Evolutionary conservation across 2,329 filamentous ascomycete genomes (phyloP).

Genomic region (Sordariomycetes sp.): DNA sequence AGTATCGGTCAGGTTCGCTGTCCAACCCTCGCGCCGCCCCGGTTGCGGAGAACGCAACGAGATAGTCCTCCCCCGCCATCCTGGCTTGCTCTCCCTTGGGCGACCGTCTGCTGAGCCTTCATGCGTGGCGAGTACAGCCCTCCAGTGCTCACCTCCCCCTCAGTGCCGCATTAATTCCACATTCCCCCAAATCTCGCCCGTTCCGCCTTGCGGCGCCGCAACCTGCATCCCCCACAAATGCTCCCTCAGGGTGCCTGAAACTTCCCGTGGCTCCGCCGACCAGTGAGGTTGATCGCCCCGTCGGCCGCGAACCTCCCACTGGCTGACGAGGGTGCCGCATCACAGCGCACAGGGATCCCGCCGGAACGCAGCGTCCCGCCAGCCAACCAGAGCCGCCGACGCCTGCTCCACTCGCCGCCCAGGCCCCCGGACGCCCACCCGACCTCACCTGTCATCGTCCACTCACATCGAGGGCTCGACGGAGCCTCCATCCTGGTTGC

Average conservation of each 20-base stretch:
- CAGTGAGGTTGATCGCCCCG: background rate
- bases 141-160: background rate
- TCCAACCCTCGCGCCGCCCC: background rate
- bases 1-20: background rate
- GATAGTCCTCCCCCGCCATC: background rate
- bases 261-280: background rate
- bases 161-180: background rate
- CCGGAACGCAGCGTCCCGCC: background rate
- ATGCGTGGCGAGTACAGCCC: background rate
- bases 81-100: background rate
- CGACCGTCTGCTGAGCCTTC: background rate
- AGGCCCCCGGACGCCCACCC: background rate
- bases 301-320: background rate
- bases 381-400: constrained; percentile 1
- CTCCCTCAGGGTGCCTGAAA: background rate
- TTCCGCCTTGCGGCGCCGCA: background rate
- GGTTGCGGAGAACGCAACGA: background rate
- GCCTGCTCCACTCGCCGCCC: background rate
- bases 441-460: background rate
- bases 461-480: background rate
- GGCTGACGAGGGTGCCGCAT: background rate
- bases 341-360: background rate
- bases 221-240: background rate
- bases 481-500: background rate
- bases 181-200: background rate